Base-by-base conservation (phyloP, 2,329 filamentous ascomycete species). In the Lachnellula arida region DNA sequence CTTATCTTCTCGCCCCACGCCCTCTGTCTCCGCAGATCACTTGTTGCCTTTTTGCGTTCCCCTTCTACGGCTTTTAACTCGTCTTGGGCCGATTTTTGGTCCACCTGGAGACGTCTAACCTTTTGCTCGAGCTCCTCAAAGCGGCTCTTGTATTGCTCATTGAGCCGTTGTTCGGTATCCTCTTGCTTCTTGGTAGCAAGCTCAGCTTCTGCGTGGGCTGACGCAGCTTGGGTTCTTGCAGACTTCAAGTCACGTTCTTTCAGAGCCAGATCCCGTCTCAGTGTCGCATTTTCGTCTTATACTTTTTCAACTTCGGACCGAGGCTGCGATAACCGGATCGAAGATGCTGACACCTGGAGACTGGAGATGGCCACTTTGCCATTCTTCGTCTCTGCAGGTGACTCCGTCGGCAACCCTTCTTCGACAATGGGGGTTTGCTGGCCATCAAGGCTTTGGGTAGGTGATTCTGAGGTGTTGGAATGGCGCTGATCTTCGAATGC, bases 191-290 rank as follows among this genome's bases (percentile, higher is more conserved):
- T 40, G 14, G 37, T 4, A 3, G 3, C 25, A 4, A 6, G 5
- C 25, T 4, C 25, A 7, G 25, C 25, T 6, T 6, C 5, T 23
- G 23, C 23, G 23, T 23, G 23, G 3, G 12, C 14, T 12, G 12
- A n/a, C 1, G 37, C 4, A 6, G 7, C 7, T n/a, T 17, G 37
- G 1, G 14, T 2, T 7, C n/a, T 58, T 12, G 55, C 25, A 5
- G 19, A 46, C 12, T 54, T 54, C 4, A 54, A 11, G 14, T 58
- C 55, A 12, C 32, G 12, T 2, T 58, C 43, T 7, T 46, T 51
- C 19, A 50, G 54, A 6, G 51, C 43, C 2, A 58, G 3, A 5
- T 52, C 42, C 17, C 11, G 34, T 32, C 43, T 51, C 4, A 54
- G 19, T 4, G 17, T 15, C 14, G 42, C 44, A 28, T 49, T 32